Conservation (phyloP, 352 stramenopile genomes). For the Pythium scleroteichum region DNA sequence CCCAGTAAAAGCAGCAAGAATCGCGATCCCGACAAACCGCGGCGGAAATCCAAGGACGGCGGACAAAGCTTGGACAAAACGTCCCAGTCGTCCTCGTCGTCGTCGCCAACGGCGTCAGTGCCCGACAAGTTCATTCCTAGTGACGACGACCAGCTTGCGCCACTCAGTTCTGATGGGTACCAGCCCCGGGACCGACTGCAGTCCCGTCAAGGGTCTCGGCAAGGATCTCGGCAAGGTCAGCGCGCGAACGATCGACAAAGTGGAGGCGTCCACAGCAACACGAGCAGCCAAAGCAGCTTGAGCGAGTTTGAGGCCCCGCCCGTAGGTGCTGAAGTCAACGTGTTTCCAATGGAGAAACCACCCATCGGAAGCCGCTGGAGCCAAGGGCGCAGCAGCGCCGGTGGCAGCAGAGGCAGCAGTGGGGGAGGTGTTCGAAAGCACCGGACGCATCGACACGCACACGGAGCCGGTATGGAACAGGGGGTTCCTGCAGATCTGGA, state of each 20-base stretch:
- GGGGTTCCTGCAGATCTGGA: too few relatives aligned
- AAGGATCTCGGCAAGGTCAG: slow-evolving; percentile 62
- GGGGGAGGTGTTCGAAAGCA: slow-evolving; percentile 21
- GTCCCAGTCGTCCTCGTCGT: background rate
- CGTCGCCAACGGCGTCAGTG: slow-evolving; percentile 3
- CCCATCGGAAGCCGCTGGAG: slow-evolving; percentile 24
- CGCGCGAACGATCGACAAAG: slow-evolving; percentile 26
- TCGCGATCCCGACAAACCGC: slow-evolving; percentile 20
- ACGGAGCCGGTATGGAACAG: background rate
- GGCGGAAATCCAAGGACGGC: slow-evolving; percentile 34
- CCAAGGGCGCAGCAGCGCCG: background rate
- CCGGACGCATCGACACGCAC: background rate
- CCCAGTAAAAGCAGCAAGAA: slow-evolving; percentile 15
- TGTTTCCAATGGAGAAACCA: slow-evolving; percentile 30
- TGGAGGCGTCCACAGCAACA: slow-evolving; percentile 9
- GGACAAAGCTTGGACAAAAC: slow-evolving; percentile 7
- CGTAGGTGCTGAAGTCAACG: background rate
- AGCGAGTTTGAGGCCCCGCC: slow-evolving; percentile 47
- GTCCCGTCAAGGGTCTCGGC: slow-evolving; percentile 70
- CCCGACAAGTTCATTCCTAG: slow-evolving; percentile 26
- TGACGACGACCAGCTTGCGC: slow-evolving; percentile 43
- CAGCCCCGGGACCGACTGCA: slow-evolving; percentile 73
- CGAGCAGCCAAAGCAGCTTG: slow-evolving; percentile 33
- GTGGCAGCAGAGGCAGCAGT: slow-evolving; percentile 18
- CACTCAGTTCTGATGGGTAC: slow-evolving; percentile 48